Evolutionary conservation across 257 asterid species (phyloP).

Genomic region (Solanum pimpinellifolium): DNA sequence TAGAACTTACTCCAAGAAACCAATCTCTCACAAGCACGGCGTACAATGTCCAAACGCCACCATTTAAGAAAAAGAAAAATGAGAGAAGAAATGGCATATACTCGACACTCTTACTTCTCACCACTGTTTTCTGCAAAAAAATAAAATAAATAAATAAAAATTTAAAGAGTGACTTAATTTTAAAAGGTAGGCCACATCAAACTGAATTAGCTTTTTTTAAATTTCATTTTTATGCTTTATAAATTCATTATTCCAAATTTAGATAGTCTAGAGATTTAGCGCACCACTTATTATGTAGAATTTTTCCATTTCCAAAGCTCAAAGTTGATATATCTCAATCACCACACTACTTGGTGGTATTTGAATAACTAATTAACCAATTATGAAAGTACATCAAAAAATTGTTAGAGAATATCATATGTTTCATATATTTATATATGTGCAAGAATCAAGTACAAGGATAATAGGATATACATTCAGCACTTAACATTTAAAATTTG

Average conservation of each 20-base stretch:
- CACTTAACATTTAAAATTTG: background rate
- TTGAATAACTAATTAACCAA: background rate
- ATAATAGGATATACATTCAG: background rate
- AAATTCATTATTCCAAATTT: background rate
- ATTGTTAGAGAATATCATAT: background rate
- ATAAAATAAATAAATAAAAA: background rate
- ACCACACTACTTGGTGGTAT: background rate
- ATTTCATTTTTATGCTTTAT: background rate
- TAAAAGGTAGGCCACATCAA: background rate
- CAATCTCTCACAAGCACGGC: constrained; percentile 52
- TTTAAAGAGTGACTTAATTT: background rate
- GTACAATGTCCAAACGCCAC: constrained; percentile 76
- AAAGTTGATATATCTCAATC: background rate
- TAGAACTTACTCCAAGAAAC: constrained; percentile 65
- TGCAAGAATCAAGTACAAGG: background rate
- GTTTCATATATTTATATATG: background rate
- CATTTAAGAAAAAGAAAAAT: constrained; percentile 59
- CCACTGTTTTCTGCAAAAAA: constrained; percentile 48
- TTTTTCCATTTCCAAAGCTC: background rate
- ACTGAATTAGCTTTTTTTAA: background rate
- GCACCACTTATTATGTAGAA: background rate
- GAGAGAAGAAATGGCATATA: constrained; percentile 81
- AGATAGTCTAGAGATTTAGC: background rate
- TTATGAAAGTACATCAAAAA: background rate
- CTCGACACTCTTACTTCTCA: constrained; percentile 57